Conservation (phyloP, 2,329 filamentous ascomycete species). For the Calonectria pseudoturangicola region DNA sequence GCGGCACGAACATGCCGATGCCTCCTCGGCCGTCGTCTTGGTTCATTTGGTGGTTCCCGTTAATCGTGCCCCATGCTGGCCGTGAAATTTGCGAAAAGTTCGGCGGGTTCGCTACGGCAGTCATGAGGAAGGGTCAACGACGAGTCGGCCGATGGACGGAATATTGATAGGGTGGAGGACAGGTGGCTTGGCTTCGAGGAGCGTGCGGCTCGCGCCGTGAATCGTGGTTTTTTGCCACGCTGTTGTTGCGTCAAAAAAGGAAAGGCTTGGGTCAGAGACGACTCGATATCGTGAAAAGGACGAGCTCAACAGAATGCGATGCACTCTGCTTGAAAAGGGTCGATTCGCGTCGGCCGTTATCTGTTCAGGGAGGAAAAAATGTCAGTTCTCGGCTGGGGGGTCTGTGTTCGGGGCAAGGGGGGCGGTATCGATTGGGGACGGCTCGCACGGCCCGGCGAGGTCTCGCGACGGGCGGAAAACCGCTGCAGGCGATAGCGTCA, state of each 20-base stretch:
- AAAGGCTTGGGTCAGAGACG: slow-evolving; percentile 30
- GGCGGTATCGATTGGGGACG: slow-evolving; percentile 30
- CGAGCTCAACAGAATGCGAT: slow-evolving; percentile 36
- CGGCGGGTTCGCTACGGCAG: slow-evolving; percentile 80
- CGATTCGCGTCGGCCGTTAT: slow-evolving; percentile 37
- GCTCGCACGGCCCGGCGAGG: slow-evolving; percentile 26
- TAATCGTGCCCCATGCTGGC: slow-evolving; percentile 78
- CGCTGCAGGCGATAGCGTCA: background rate
- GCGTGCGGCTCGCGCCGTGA: slow-evolving; percentile 49
- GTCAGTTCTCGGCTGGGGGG: slow-evolving; percentile 38
- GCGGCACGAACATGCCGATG: slow-evolving; percentile 85
- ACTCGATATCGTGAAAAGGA: slow-evolving; percentile 23
- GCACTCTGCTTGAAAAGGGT: slow-evolving; percentile 28
- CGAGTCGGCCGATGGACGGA: slow-evolving; percentile 48
- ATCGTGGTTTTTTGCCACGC: slow-evolving; percentile 47
- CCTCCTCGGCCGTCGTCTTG: slow-evolving; percentile 85
- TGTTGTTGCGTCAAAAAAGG: slow-evolving; percentile 39
- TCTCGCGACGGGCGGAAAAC: slow-evolving; percentile 27
- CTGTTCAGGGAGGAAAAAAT: slow-evolving; percentile 31
- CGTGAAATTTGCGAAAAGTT: slow-evolving; percentile 78
- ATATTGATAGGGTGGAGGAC: slow-evolving; percentile 46
- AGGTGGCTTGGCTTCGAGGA: slow-evolving; percentile 44
- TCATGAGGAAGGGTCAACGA: slow-evolving; percentile 71
- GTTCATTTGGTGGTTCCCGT: slow-evolving; percentile 81
- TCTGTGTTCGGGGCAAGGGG: slow-evolving; percentile 27